Base-by-base conservation (phyloP, 2,329 filamentous ascomycete species). In the Aureobasidium sp. region DNA sequence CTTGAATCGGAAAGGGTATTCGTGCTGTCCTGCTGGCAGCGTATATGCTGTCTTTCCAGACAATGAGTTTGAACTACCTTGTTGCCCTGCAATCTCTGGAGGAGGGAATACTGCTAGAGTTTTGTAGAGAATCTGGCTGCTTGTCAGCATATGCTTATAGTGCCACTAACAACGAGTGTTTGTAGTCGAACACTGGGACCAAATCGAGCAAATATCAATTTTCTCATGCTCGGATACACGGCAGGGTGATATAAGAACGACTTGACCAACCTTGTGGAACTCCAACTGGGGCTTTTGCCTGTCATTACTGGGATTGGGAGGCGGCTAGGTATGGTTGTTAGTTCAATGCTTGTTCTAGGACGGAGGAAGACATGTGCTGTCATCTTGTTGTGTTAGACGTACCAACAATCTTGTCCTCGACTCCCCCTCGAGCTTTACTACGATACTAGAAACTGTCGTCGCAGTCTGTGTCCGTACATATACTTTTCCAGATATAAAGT, bases 361-460 rank as follows among this genome's bases (percentile, higher is more conserved):
- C 15, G 34, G 12, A 37, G 12, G 34, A 37, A 6, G 1, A 43
- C 39, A 43, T 20, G 37, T 15, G 15, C 39, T 8, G 39, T 43
- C 17, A 10, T 43, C 17, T 43, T n/a, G 39, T 7, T 5, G 17
- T 41, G 13, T 15, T 41, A 34, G 34, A 37, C 34, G n/a, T 3
- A 43, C 39, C n/a, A 48, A 27, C 26, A 48, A n/a, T 32, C 46
- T 48, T 48, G 46, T 92, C 65, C 82, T 82, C 52, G 86, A 86
- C 75, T 94, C 89, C 67, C 90, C 90, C 71, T 94, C 90, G 36
- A 94, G 83, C 78, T 94, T 94, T 70, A 93, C 89, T 41, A 90
- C 80, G 65, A 94, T 86, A 43, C 73, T 75, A 62, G 74, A 75
- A 36, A 83, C 73, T 66, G 77, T 78, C 60, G 74, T 76, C 26